phyloP scores from a whole-genome alignment of 805 yeast genomes.

The Saccharomycopsis sp. region DNA sequence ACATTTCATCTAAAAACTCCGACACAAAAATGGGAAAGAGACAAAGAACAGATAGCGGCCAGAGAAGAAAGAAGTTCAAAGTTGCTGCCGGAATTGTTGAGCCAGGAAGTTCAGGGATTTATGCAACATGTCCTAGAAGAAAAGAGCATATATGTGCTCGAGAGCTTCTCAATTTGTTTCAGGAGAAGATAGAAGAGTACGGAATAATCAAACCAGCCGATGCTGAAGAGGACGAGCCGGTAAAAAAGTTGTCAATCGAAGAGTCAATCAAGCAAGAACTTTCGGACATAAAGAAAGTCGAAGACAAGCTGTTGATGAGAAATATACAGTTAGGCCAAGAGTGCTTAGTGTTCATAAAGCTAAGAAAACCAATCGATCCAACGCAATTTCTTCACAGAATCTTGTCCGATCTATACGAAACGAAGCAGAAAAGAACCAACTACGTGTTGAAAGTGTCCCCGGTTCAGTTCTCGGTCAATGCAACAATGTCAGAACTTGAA shows the following conservation, averaged over 20 bases:
- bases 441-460: conserved; percentile 80
- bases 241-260: conserved; percentile 52
- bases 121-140: conserved; percentile 81
- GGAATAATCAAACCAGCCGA: conserved; percentile 31
- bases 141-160: conserved; percentile 72
- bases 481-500: conserved; percentile 60
- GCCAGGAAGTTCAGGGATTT: conserved; percentile 81
- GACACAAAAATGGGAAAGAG: neutral
- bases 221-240: conserved; percentile 23
- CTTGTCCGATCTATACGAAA: conserved; percentile 51
- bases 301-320: conserved; percentile 41
- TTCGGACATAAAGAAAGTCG: conserved; percentile 43
- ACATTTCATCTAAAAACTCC: neutral
- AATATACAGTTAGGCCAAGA: conserved; percentile 69
- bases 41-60: conserved; percentile 31
- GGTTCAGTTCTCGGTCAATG: conserved; percentile 64
- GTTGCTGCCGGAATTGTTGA: conserved; percentile 51
- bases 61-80: conserved; percentile 40
- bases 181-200: conserved; percentile 46
- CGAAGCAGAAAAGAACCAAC: conserved; percentile 53
- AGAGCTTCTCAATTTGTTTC: conserved; percentile 57
- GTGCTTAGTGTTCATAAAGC: conserved; percentile 79
- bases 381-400: conserved; percentile 58
- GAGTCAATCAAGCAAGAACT: conserved; percentile 69
- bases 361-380: conserved; percentile 74